phyloP scores from a whole-genome alignment of 192 early-diverging fungal genomes.

The Coemansia sp. region DNA sequence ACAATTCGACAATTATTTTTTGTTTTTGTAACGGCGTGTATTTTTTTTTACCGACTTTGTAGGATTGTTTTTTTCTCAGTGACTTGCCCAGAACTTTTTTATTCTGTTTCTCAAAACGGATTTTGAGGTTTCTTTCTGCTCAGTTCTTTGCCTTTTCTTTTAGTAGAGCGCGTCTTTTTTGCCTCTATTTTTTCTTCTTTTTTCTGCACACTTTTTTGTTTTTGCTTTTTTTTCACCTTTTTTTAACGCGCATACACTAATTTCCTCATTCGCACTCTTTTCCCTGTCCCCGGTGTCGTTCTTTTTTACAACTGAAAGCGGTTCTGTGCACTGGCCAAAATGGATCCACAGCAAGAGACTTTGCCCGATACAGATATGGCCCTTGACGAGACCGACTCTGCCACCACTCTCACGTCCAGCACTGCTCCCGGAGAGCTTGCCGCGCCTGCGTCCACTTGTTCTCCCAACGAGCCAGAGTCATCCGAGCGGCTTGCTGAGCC shows the following conservation, averaged over 20 bases:
- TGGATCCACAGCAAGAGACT: too few species aligned
- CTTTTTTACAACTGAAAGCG: too few species aligned
- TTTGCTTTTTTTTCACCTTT: neutral
- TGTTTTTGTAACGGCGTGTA: neutral
- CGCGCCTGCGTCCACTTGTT: neutral
- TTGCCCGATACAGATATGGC: too few species aligned
- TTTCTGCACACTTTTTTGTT: too few species aligned
- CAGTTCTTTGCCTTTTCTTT: too few species aligned
- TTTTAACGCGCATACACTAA: neutral
- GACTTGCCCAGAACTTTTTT: neutral
- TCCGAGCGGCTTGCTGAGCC: too few species aligned
- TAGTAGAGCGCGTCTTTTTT: too few species aligned
- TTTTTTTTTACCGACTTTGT: neutral
- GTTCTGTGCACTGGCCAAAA: neutral
- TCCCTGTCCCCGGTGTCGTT: too few species aligned
- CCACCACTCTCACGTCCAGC: neutral
- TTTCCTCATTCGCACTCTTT: too few species aligned
- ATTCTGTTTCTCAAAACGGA: neutral
- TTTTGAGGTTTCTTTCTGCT: too few species aligned
- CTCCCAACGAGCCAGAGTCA: neutral
- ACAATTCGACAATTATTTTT: neutral
- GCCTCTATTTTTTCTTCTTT: too few species aligned
- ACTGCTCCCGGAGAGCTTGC: neutral
- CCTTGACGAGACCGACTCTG: neutral
- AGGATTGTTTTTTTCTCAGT: conserved; percentile 3